phyloP scores from a whole-genome alignment of 2,329 filamentous ascomycete species.

The Penicillium corylophilum region DNA sequence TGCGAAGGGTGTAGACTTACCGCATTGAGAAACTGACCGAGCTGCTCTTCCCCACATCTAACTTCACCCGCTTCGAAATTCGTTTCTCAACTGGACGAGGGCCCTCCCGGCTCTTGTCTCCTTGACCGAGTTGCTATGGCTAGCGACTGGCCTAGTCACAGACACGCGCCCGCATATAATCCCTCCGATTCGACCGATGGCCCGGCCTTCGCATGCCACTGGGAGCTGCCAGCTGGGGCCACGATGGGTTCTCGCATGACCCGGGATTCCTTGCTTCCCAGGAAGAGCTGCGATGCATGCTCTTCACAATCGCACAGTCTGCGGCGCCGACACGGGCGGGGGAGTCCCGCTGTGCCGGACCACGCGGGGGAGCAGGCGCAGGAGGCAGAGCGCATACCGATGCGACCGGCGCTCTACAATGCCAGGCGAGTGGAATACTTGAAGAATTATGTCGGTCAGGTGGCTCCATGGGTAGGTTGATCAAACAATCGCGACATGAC shows the following conservation, averaged over 20 bases:
- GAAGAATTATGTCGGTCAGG: slow-evolving; percentile 54
- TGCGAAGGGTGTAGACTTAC: neutral
- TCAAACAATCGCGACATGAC: neutral
- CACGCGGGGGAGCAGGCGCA: slow-evolving; percentile 2
- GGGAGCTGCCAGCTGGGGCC: slow-evolving; percentile 22
- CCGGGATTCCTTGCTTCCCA: slow-evolving; percentile 48
- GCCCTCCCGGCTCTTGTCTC: slow-evolving; percentile 1
- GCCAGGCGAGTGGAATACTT: slow-evolving; percentile 41
- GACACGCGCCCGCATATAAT: slow-evolving; percentile 11
- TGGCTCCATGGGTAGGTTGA: slow-evolving; percentile 51
- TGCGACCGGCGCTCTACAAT: slow-evolving; percentile 31
- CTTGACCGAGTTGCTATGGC: slow-evolving; percentile 1
- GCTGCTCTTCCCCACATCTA: slow-evolving; percentile 4
- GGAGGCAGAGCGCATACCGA: slow-evolving; percentile 1
- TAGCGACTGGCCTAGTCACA: slow-evolving; percentile 7
- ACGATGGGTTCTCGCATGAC: slow-evolving; percentile 36
- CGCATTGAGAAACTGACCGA: neutral
- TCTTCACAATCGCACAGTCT: slow-evolving; percentile 48
- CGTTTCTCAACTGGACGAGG: slow-evolving; percentile 1
- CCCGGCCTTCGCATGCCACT: slow-evolving; percentile 16
- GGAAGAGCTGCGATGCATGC: slow-evolving; percentile 45
- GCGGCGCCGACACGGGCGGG: slow-evolving; percentile 43
- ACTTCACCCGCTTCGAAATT: neutral
- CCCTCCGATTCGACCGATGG: slow-evolving; percentile 15
- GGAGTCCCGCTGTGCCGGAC: slow-evolving; percentile 32